Percentiles rank a stretch among this genome's conserved stretches.
phyloP scores from a whole-genome alignment of 2,329 filamentous ascomycete species.

The Fusarium napiforme region DNA sequence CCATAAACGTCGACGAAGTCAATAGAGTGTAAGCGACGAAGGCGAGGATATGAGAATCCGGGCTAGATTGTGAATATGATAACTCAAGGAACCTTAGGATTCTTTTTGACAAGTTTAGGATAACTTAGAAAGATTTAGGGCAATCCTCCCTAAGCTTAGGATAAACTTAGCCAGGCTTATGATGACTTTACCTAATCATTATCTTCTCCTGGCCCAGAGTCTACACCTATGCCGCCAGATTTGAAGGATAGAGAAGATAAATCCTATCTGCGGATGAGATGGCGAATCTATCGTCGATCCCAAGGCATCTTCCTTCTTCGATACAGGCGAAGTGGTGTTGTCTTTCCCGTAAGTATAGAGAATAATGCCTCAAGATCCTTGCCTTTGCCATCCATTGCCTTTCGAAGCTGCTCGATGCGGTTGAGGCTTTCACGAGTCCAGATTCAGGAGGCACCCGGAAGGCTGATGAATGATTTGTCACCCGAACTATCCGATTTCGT shows the following conservation, averaged over 20 bases:
- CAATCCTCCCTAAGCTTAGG: not conserved
- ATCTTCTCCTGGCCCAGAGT: not conserved
- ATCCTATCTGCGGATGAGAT: not conserved
- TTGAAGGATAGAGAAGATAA: not conserved
- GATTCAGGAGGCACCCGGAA: not conserved
- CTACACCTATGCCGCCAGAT: not conserved
- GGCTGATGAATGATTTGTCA: not conserved
- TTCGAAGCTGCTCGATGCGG: not conserved
- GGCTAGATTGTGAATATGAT: not conserved
- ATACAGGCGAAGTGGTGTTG: not conserved
- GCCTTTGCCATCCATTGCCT: not conserved
- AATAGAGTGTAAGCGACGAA: not conserved
- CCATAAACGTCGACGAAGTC: not conserved
- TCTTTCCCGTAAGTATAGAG: not conserved
- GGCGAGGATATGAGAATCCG: not conserved
- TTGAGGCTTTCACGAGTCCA: not conserved
- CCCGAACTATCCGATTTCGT: not conserved
- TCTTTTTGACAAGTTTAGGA: not conserved
- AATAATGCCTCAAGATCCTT: not conserved
- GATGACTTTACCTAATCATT: not conserved
- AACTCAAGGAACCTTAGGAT: not conserved
- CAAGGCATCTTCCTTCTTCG: not conserved
- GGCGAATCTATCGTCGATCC: not conserved
- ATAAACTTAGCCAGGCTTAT: not conserved
- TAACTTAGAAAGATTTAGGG: not conserved